Percentiles rank a stretch among this genome's conserved stretches.
Evolutionary conservation across 2,329 filamentous ascomycete species (phyloP).

Genomic region (Pseudopyrenochaeta lycopersici): DNA sequence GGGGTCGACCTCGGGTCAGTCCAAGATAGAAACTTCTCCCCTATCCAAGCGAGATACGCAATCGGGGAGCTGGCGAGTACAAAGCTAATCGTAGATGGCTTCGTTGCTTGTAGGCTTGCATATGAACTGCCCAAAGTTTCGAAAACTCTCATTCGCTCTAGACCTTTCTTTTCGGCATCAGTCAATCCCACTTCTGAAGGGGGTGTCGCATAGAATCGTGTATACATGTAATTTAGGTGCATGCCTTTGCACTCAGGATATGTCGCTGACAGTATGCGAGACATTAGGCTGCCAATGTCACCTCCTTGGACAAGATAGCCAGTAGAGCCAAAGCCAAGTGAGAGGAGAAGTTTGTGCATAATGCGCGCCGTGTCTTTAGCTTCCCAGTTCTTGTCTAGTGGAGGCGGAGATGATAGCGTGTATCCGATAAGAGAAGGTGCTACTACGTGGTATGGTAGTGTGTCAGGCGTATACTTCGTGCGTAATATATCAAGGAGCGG

Average conservation of each 20-base stretch:
- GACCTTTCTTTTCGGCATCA: constrained; percentile 49
- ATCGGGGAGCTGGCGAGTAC: constrained; percentile 63
- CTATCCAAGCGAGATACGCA: constrained; percentile 66
- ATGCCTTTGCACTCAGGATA: constrained; percentile 59
- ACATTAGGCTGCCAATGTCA: constrained; percentile 61
- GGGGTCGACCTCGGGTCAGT: constrained; percentile 52
- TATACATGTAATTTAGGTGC: constrained; percentile 43
- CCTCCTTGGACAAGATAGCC: constrained; percentile 67
- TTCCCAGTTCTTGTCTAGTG: constrained; percentile 56
- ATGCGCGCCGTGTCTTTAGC: constrained; percentile 53
- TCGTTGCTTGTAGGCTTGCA: constrained; percentile 61
- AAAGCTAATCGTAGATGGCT: constrained; percentile 66
- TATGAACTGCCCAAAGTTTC: constrained; percentile 58
- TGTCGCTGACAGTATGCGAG: constrained; percentile 53
- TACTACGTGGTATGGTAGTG: constrained; percentile 66
- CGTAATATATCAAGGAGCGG: constrained; percentile 58
- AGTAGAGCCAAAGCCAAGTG: constrained; percentile 59
- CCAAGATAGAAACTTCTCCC: constrained; percentile 67
- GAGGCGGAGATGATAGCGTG: constrained; percentile 59
- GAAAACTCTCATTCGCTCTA: constrained; percentile 54
- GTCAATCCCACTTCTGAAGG: constrained; percentile 29
- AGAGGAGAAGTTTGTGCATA: constrained; percentile 62
- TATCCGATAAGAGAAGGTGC: constrained; percentile 66
- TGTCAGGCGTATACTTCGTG: constrained; percentile 59
- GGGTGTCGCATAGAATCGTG: constrained; percentile 21